phyloP scores from a whole-genome alignment of 352 stramenopile genomes.

The Phytopythium chamaehyphon region DNA sequence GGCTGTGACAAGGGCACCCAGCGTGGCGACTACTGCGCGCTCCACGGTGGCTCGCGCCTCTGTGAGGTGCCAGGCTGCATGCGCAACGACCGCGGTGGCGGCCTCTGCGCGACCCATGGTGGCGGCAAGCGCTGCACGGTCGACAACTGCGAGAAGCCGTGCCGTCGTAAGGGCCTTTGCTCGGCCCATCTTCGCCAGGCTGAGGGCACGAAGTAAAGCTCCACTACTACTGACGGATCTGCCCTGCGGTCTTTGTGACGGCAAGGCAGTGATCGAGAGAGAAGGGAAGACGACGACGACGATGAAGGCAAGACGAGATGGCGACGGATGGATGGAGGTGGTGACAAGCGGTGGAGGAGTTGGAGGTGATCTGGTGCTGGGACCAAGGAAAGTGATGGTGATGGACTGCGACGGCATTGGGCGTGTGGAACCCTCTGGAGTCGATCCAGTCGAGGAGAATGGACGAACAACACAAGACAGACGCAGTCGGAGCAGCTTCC shows the following conservation, averaged over 20 bases:
- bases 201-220: slow-evolving; percentile 22
- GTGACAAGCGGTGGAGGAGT: slow-evolving; percentile 1
- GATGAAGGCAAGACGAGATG: slow-evolving; percentile 1
- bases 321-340: slow-evolving; percentile 8
- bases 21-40: slow-evolving; percentile 75
- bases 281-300: slow-evolving; percentile 8
- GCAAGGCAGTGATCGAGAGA: neutral
- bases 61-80: slow-evolving; percentile 63
- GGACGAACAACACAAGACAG: neutral
- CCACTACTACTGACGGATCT: too few relatives aligned
- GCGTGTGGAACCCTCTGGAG: slow-evolving; percentile 7
- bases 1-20: slow-evolving; percentile 86
- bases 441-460: neutral
- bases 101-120: slow-evolving; percentile 59
- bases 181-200: slow-evolving; percentile 37
- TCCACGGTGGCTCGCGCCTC: slow-evolving; percentile 64
- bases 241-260: neutral
- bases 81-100: slow-evolving; percentile 47
- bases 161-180: slow-evolving; percentile 40
- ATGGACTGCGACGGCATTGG: slow-evolving; percentile 3
- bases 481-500: neutral
- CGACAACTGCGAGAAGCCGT: slow-evolving; percentile 40
- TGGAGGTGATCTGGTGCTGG: slow-evolving; percentile 12
- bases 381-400: slow-evolving; percentile 1
- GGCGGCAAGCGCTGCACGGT: slow-evolving; percentile 81